These are phyloP conservation scores for Aspergillus homomorphus DNA, from an alignment of 495 filamentous ascomycete species.

Conservation along the genomic window DNA sequence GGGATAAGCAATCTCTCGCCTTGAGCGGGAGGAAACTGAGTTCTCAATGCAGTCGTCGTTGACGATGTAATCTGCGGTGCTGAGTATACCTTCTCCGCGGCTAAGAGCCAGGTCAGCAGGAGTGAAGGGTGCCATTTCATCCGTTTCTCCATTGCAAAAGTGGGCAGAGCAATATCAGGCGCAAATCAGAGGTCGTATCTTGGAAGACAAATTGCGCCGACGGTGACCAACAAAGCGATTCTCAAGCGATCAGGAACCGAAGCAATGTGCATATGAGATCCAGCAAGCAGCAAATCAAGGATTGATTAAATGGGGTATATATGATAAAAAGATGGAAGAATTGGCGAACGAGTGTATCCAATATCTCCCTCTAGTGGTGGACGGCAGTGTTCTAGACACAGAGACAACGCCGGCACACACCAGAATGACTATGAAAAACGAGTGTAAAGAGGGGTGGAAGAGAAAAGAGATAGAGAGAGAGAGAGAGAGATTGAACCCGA, in stretches of 20 bases:
- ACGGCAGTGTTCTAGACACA: not conserved
- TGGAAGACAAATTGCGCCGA: too few species aligned
- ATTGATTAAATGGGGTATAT: not conserved
- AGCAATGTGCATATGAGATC: not conserved
- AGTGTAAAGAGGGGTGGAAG: not conserved
- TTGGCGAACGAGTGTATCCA: not conserved
- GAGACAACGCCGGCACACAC: not conserved
- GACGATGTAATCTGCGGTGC: conserved; percentile 27
- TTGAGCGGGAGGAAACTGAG: conserved; percentile 36
- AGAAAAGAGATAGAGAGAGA: conserved; percentile 1
- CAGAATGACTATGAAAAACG: not conserved
- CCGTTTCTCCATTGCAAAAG: conserved; percentile 18
- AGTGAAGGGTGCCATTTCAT: conserved; percentile 22
- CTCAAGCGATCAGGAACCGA: too few species aligned
- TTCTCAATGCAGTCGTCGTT: conserved; percentile 26
- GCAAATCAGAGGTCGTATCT: not conserved
- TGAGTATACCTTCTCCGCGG: conserved; percentile 26
- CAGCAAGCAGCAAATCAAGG: not conserved
- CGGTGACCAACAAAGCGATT: too few species aligned
- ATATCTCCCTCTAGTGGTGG: not conserved
- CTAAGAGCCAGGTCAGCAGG: conserved; percentile 39
- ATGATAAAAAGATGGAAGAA: conserved; percentile 1
- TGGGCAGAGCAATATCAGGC: not conserved
- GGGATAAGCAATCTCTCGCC: conserved; percentile 25
- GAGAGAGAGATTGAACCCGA: not conserved